These are phyloP conservation scores for Cercospora sp. DNA, from an alignment of 2,329 filamentous ascomycete genomes.

Conservation along the genomic window DNA sequence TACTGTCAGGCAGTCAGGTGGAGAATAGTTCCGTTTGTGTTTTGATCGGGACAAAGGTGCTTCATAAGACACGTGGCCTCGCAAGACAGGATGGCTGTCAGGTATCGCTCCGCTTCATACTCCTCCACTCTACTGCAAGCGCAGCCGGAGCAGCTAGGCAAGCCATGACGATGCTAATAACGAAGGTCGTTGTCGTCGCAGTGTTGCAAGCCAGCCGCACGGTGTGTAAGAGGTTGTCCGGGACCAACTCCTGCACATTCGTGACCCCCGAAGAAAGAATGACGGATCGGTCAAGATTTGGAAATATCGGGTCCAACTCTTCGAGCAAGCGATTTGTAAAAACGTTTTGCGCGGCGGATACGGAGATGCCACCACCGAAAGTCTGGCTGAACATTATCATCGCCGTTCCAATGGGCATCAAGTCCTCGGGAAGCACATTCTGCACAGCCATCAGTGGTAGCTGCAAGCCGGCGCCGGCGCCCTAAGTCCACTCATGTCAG, in stretches of 20 bases:
- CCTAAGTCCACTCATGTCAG: constrained; percentile 39
- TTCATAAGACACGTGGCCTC: too few species aligned
- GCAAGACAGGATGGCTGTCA: too few species aligned
- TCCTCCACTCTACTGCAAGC: constrained; percentile 61
- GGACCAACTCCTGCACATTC: constrained; percentile 56
- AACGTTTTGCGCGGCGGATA: constrained; percentile 44
- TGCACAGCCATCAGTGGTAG: constrained; percentile 45
- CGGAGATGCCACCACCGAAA: constrained; percentile 44
- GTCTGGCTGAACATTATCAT: constrained; percentile 47
- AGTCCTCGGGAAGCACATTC: constrained; percentile 36
- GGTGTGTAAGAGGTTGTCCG: constrained; percentile 48
- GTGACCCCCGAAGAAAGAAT: constrained; percentile 54
- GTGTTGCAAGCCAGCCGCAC: constrained; percentile 65
- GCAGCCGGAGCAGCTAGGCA: constrained; percentile 56
- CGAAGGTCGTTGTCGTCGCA: constrained; percentile 59
- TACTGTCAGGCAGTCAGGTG: background rate
- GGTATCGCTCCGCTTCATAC: constrained; percentile 61
- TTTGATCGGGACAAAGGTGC: background rate
- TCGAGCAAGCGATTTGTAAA: constrained; percentile 40
- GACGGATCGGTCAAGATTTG: background rate
- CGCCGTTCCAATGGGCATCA: constrained; percentile 39
- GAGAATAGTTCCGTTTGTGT: background rate
- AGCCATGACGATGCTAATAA: constrained; percentile 57
- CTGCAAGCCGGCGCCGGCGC: constrained; percentile 47
- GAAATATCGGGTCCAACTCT: constrained; percentile 6